Percentiles rank a stretch among this genome's conserved stretches.
phyloP scores from a whole-genome alignment of 2,329 filamentous ascomycete species.

The Penicillium sp. region DNA sequence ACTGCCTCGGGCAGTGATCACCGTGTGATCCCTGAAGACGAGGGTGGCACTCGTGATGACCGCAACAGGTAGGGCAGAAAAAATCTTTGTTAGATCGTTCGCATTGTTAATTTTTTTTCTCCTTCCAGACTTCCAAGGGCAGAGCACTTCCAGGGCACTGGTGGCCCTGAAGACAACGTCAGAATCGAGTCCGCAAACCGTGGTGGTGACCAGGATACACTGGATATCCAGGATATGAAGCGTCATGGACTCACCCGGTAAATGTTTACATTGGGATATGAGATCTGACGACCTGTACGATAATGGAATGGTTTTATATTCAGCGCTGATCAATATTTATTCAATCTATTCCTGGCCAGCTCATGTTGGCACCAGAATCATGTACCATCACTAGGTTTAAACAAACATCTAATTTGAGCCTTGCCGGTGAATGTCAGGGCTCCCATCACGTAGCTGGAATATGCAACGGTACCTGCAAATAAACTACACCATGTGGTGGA shows the following conservation, averaged over 20 bases:
- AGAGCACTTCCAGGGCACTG: slow-evolving; percentile 36
- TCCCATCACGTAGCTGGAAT: no score
- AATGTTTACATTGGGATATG: slow-evolving; percentile 13
- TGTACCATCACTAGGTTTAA: no score
- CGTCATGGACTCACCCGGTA: slow-evolving; percentile 19
- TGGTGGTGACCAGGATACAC: slow-evolving; percentile 30
- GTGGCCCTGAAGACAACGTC: slow-evolving; percentile 39
- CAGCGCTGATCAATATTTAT: background rate
- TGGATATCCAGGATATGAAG: slow-evolving; percentile 28
- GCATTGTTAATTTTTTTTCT: slow-evolving; percentile 2
- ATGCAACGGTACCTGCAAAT: no score
- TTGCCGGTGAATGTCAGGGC: no score
- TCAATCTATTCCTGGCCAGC: background rate
- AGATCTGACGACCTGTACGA: slow-evolving; percentile 10
- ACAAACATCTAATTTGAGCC: background rate
- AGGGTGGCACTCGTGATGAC: slow-evolving; percentile 42
- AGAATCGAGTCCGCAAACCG: slow-evolving; percentile 28
- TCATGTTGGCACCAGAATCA: background rate
- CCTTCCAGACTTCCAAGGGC: slow-evolving; percentile 34
- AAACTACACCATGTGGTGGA: no score
- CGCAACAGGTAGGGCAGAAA: slow-evolving; percentile 35
- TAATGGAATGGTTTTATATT: background rate
- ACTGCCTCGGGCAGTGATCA: slow-evolving; percentile 39
- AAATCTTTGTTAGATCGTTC: background rate
- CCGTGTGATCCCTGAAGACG: slow-evolving; percentile 42